Percentiles rank a stretch among this genome's conserved stretches.
phyloP scores from a whole-genome alignment of 2,329 filamentous ascomycete species.

The Periconia sp. region DNA sequence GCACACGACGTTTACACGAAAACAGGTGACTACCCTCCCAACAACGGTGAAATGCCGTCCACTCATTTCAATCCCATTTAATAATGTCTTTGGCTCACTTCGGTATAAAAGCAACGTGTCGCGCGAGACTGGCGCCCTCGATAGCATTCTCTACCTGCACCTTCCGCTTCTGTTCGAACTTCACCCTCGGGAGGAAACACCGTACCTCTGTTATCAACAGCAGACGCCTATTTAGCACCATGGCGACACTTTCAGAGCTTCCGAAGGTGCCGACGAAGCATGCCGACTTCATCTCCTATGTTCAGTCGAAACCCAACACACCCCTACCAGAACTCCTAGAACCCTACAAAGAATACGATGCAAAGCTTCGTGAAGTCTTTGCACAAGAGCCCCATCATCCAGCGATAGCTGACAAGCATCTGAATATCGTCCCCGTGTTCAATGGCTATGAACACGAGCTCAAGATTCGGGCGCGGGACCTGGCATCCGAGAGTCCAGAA shows the following conservation, averaged over 20 bases:
- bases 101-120: background rate
- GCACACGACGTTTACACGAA: background rate
- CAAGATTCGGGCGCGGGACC: conserved; percentile 67
- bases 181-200: background rate
- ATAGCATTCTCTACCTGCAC: background rate
- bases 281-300: conserved; percentile 57
- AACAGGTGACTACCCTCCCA: background rate
- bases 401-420: conserved; percentile 60
- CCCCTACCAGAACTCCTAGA: conserved; percentile 65
- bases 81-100: background rate
- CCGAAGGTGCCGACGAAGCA: conserved; percentile 48
- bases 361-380: conserved; percentile 69
- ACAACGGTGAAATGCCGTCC: background rate
- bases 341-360: conserved; percentile 73
- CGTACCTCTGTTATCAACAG: background rate
- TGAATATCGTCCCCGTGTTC: conserved; percentile 73
- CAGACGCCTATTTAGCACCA: conserved; percentile 1
- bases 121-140: background rate
- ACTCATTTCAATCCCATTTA: background rate
- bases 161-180: background rate
- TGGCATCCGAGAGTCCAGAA: conserved; percentile 62
- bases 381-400: conserved; percentile 70
- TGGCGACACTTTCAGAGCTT: conserved; percentile 25
- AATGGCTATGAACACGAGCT: conserved; percentile 59
- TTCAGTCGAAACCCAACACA: conserved; percentile 60